These are phyloP conservation scores for Lactarius sp. DNA, from an alignment of 768 basidiomycete species.

Conservation along the genomic window DNA sequence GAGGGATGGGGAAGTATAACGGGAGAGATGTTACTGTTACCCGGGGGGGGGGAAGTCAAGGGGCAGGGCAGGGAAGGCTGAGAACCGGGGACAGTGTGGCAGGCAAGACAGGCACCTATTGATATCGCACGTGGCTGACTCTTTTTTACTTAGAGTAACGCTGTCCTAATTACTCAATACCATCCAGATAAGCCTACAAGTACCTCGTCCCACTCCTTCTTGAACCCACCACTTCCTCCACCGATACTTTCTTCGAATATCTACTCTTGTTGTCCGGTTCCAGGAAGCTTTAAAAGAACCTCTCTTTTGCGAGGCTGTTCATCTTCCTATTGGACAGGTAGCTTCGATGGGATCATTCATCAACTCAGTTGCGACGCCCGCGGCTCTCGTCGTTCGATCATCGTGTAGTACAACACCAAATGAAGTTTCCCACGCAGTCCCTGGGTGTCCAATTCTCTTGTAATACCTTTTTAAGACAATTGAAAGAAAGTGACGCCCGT, in stretches of 20 bases:
- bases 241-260: no score
- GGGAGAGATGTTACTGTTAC: not conserved
- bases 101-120: not conserved
- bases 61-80: not conserved
- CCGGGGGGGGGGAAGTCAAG: not conserved
- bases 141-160: not conserved
- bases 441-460: not conserved
- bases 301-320: not conserved
- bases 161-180: no score
- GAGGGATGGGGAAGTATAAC: not conserved
- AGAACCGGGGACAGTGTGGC: not conserved
- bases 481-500: not conserved
- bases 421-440: not conserved
- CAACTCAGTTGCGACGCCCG: constrained; percentile 2
- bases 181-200: no score
- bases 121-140: not conserved
- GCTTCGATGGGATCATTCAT: constrained; percentile 5
- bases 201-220: not conserved
- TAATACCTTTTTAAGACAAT: not conserved
- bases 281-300: not conserved
- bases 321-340: not conserved
- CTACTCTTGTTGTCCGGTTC: not conserved
- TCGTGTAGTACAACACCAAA: not conserved
- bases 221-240: not conserved
- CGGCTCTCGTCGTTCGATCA: not conserved